Evolutionary conservation across 257 asterid species (phyloP), one percentile per base, ranked within the genome.

Genomic region (Osmanthus fragrans): DNA sequence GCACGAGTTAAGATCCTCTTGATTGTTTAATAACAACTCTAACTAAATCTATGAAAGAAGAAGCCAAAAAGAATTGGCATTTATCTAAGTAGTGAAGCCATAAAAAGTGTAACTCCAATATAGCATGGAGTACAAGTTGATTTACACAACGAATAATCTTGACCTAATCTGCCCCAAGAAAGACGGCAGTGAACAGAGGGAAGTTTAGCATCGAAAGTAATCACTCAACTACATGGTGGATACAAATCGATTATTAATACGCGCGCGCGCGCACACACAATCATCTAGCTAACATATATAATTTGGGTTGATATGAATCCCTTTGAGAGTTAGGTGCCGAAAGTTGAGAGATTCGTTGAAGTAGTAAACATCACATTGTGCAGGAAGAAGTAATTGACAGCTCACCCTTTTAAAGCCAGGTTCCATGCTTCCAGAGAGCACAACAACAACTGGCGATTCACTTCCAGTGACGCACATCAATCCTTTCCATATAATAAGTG

Each of bases 361-460:
- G 29, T 71, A 21, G 39, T 34, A 69, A 77, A 72, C n/a, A 76
- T 25, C 39, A 82, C 11, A 37, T 51, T 54, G 47, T 12, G 32
- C 23, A 73, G 23, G 63, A 73, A 58, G 30, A 58, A 58, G 66
- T 58, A 34, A 34, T 76, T 32, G 54, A 71, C 42, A 21, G 47
- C 96, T 92, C 85, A 96, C 99, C 94, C 99, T 87, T 84, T 84
- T 89, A 81, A 96, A 96, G 71, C 98, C 98, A 75, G 99, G 99
- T 86, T 96, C 98, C 99, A 96, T 96, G 80, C 99, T 96, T 84
- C 99, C 99, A 18, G 99, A 93, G 66, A 96, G 99, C 81, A 96
- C 99, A 81, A 96, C 99, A 60, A 96, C 99, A 42, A 96, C 99
- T 37, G 99, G 99, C 11, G 99, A 96, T 82, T 96, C 98, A 47